A percentile compares a stretch with the other conserved stretches of the same genome.
Evolutionary conservation across 192 early-diverging fungal species (phyloP).

Genomic region (Haplosporangium gracile): DNA sequence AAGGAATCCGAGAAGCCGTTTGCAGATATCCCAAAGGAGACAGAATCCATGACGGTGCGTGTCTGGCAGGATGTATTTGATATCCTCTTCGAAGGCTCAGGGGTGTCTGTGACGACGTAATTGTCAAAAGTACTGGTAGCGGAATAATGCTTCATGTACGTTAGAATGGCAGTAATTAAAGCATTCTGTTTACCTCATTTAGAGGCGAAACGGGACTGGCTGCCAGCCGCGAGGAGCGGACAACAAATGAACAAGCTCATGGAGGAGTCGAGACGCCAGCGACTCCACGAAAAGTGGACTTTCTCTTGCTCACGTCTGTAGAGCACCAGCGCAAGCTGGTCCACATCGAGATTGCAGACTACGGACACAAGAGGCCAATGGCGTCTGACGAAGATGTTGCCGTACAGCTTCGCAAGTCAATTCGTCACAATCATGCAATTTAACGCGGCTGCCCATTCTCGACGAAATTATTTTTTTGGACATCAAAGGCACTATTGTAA

Average conservation of each 20-base stretch:
- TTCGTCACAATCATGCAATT: constrained; percentile 19
- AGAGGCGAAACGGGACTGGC: not conserved
- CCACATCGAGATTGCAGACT: constrained; percentile 16
- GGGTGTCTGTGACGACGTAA: not conserved
- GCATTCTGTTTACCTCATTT: not conserved
- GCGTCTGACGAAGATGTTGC: constrained; percentile 10
- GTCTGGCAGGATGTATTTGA: constrained; percentile 14
- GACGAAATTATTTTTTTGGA: constrained; percentile 14
- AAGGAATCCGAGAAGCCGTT: constrained; percentile 8
- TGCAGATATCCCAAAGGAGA: not conserved
- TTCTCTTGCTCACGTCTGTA: not conserved
- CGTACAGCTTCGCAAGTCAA: constrained; percentile 12
- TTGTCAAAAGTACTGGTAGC: not conserved
- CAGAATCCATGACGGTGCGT: constrained; percentile 19
- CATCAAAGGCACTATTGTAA: constrained; percentile 12
- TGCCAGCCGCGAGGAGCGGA: constrained; percentile 12
- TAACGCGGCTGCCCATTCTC: constrained; percentile 4
- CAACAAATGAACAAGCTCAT: constrained; percentile 6
- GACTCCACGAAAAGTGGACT: constrained; percentile 16
- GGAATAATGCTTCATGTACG: constrained; percentile 10
- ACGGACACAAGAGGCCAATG: constrained; percentile 11
- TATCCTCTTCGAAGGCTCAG: constrained; percentile 11
- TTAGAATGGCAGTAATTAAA: constrained; percentile 4
- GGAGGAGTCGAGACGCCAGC: constrained; percentile 3
- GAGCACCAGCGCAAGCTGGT: constrained; percentile 15